These are phyloP conservation scores for Aspergillus udagawae DNA, from an alignment of 2,329 filamentous ascomycete species.

Conservation along the genomic window DNA sequence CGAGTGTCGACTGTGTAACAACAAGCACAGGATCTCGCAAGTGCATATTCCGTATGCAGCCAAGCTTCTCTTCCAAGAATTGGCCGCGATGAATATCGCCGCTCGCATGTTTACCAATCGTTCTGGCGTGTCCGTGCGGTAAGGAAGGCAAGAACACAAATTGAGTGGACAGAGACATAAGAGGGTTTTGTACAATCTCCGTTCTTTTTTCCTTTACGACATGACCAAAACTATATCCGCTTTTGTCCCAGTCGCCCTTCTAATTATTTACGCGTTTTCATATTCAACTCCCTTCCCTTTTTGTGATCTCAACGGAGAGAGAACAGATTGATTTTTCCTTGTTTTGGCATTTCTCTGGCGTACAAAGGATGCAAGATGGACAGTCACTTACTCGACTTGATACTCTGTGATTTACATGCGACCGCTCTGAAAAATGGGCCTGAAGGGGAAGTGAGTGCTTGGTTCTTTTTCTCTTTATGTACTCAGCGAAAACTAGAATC, in stretches of 20 bases:
- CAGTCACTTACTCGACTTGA: constrained; percentile 7
- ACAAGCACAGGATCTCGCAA: constrained; percentile 98
- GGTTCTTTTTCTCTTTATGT: not conserved
- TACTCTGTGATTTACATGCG: constrained; percentile 5
- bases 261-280: not conserved
- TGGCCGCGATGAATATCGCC: constrained; percentile 97
- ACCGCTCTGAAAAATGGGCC: not conserved
- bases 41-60: constrained; percentile 97
- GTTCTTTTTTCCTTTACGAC: constrained; percentile 4
- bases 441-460: not conserved
- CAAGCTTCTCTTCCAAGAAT: constrained; percentile 96
- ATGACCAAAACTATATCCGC: constrained; percentile 1
- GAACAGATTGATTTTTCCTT: constrained; percentile 8
- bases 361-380: constrained; percentile 17
- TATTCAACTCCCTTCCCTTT: not conserved
- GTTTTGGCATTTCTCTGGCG: constrained; percentile 23
- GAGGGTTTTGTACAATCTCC: constrained; percentile 1
- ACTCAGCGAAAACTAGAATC: not conserved
- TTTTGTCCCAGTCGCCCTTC: constrained; percentile 1
- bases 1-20: constrained; percentile 95
- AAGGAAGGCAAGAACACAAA: constrained; percentile 8
- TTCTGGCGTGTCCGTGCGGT: constrained; percentile 42
- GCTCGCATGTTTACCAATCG: constrained; percentile 89
- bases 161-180: not conserved
- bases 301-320: constrained; percentile 14